Base-by-base conservation (phyloP, 2,329 filamentous ascomycete species). In the Neospermospora avenae region DNA sequence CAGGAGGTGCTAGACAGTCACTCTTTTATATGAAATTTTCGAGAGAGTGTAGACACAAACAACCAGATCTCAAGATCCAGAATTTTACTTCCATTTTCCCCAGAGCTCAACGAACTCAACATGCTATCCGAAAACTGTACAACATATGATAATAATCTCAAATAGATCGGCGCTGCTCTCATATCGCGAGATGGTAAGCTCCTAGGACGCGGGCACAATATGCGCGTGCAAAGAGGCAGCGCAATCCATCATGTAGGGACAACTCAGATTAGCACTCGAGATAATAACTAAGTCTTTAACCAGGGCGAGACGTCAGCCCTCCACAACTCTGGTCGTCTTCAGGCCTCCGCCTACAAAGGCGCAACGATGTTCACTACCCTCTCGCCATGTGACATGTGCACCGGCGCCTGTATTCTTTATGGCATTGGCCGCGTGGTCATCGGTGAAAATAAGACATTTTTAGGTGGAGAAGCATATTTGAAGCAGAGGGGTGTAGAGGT, bases 361-460 rank as follows among this genome's bases (percentile, higher is more conserved):
- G 83, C 86, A 37, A 92, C 88, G n/a, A 91, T 93, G 87, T 93
- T 90, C 75, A 93, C 89, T 2, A 91, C 89, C 18, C 77, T 93
- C 6, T 90, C 87, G 2, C 89, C 89, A 0, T 93, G 89, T 73
- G 87, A 90, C 70, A 92, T 92, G 89, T 93, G 69, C 74, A 91
- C 89, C 3, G 89, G 89, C 8, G 88, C 89, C 2, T 91, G 88
- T 69, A 77, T 93, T 61, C 79, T 92, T 61, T 93, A 91, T 78
- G 88, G 88, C 69, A 82, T 93, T 60, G 79, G 81, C 49, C 81
- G 89, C 22, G 88, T 92, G 3, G 88, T 93, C 31, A 84, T 93
- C 67, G 89, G 87, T 51, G 89, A 93, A 77, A 91, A 92, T 75
- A 83, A 83, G 70, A 91, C 82, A 20, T 92, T 90, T 66, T 71